A percentile compares a stretch with the other conserved stretches of the same genome.
phyloP scores from a whole-genome alignment of 768 basidiomycete genomes.

The Hericium rajendrae region DNA sequence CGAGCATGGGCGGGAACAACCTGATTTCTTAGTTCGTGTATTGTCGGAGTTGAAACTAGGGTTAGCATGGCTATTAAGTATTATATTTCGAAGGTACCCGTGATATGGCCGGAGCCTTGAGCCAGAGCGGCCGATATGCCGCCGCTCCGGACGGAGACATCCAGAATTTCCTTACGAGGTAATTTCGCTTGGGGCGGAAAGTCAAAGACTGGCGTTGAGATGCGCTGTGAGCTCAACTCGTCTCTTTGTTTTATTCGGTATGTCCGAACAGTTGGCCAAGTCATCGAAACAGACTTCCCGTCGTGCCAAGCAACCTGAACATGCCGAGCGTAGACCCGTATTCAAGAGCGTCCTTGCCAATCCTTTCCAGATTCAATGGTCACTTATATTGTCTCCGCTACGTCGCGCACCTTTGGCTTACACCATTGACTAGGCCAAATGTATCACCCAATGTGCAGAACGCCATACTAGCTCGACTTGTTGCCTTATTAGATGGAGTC shows the following conservation, averaged over 20 bases:
- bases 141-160: too few relatives aligned
- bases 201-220: too few relatives aligned
- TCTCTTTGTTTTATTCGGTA: constrained; percentile 13
- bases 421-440: constrained; percentile 40
- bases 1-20: too few relatives aligned
- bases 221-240: too few relatives aligned
- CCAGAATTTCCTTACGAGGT: too few relatives aligned
- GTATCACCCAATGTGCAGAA: constrained; percentile 59
- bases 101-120: too few relatives aligned
- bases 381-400: constrained; percentile 10
- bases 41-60: too few relatives aligned
- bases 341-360: constrained; percentile 67
- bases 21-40: too few relatives aligned
- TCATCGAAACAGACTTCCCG: constrained; percentile 53
- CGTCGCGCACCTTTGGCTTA: constrained; percentile 3
- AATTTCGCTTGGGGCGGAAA: too few relatives aligned
- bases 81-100: too few relatives aligned
- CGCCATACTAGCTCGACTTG: constrained; percentile 38
- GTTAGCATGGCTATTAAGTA: too few relatives aligned
- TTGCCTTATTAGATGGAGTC: constrained; percentile 42
- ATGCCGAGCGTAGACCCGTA: constrained; percentile 46
- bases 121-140: too few relatives aligned
- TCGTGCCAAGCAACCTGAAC: constrained; percentile 40
- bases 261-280: constrained; percentile 42
- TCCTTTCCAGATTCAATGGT: constrained; percentile 68